These are phyloP conservation scores for Celoporthe dispersa DNA, from an alignment of 2,329 filamentous ascomycete genomes.

Conservation along the genomic window DNA sequence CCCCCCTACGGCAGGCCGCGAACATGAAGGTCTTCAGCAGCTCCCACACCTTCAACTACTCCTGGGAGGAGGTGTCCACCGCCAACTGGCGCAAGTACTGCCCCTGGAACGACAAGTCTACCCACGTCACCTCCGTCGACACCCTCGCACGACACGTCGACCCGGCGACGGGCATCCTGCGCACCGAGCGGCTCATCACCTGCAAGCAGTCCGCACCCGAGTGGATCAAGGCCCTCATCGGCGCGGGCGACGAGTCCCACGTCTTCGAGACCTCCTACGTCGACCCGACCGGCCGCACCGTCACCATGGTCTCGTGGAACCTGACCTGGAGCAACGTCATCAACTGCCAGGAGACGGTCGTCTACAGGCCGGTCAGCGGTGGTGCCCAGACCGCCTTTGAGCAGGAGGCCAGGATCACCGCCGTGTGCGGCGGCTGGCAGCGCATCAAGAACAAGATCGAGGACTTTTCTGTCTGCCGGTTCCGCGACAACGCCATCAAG, in stretches of 20 bases:
- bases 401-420: conserved; percentile 91
- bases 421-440: conserved; percentile 94
- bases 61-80: conserved; percentile 96
- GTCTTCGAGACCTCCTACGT: conserved; percentile 97
- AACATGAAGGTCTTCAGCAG: conserved; percentile 76
- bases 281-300: conserved; percentile 78
- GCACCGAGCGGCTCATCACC: conserved; percentile 66
- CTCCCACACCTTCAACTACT: conserved; percentile 90
- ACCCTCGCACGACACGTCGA: conserved; percentile 75
- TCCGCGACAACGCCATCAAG: conserved; percentile 88
- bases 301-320: conserved; percentile 97
- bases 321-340: conserved; percentile 90
- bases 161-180: conserved; percentile 60
- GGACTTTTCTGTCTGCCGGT: conserved; percentile 84
- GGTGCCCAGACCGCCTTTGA: conserved; percentile 74
- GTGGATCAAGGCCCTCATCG: conserved; percentile 81
- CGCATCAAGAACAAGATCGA: conserved; percentile 96
- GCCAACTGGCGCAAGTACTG: conserved; percentile 99
- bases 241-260: conserved; percentile 76
- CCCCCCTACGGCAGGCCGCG: not conserved
- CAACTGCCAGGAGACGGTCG: conserved; percentile 89
- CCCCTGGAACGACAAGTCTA: conserved; percentile 98
- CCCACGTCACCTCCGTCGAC: conserved; percentile 94
- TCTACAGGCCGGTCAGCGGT: conserved; percentile 68
- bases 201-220: conserved; percentile 70